Percentiles rank a stretch among this genome's conserved stretches.
Evolutionary conservation across 805 yeast genomes (phyloP).

Genomic region (Yamadazyma endophytica): DNA sequence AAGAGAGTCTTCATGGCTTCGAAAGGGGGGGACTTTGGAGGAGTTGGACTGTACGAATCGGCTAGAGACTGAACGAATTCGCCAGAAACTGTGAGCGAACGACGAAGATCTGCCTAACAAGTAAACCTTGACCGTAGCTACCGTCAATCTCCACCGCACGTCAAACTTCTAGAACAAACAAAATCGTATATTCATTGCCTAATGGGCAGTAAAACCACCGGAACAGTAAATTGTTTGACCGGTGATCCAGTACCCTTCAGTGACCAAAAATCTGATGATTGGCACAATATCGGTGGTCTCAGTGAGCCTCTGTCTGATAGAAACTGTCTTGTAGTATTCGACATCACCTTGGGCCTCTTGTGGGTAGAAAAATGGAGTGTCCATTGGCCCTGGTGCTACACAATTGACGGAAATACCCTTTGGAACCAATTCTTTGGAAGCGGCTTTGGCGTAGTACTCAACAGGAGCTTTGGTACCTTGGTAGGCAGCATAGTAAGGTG

Average conservation of each 20-base stretch:
- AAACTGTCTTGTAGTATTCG: conserved; percentile 52
- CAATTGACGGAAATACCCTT: conserved; percentile 49
- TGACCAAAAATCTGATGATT: conserved; percentile 52
- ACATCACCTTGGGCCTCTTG: conserved; percentile 53
- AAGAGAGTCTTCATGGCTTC: background rate
- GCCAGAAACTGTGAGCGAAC: too few species aligned
- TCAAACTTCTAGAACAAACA: background rate
- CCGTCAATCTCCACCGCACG: too few species aligned
- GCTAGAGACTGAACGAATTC: too few species aligned
- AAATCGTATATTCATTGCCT: conserved; percentile 1
- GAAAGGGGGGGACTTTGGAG: too few species aligned
- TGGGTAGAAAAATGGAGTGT: conserved; percentile 60
- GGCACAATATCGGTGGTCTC: conserved; percentile 61
- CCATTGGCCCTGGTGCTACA: conserved; percentile 68
- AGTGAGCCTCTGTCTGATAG: conserved; percentile 49
- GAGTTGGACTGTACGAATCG: too few species aligned
- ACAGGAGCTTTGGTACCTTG: conserved; percentile 59
- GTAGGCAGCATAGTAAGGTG: conserved; percentile 47
- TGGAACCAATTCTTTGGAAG: conserved; percentile 49
- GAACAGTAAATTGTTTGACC: conserved; percentile 65
- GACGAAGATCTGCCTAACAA: too few species aligned
- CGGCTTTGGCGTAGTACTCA: conserved; percentile 48
- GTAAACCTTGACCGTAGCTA: too few species aligned
- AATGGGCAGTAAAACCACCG: conserved; percentile 66
- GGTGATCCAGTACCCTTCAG: conserved; percentile 66